Conservation (phyloP, 2,329 filamentous ascomycete species). For the Fusarium longipes region DNA sequence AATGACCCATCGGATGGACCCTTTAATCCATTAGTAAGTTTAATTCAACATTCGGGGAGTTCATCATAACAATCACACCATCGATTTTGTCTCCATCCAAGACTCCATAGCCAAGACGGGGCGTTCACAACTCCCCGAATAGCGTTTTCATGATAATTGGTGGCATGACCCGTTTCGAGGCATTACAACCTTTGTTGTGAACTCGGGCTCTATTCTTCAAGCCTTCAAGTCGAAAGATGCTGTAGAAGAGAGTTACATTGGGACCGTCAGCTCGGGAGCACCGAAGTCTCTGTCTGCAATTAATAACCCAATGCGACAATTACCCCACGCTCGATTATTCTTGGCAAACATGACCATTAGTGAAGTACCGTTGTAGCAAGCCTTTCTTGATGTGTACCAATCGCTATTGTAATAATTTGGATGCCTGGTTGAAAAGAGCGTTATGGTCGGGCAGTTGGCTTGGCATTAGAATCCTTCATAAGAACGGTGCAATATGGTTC, state of each 20-base stretch:
- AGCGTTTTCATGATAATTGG: neutral
- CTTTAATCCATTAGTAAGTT: neutral
- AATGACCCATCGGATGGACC: neutral
- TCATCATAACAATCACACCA: conserved; percentile 17
- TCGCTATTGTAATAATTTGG: conserved; percentile 12
- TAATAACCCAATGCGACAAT: neutral
- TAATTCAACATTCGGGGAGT: conserved; percentile 27
- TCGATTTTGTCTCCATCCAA: conserved; percentile 14
- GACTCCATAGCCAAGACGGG: neutral
- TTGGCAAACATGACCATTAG: neutral
- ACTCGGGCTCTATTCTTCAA: neutral
- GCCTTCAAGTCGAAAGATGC: neutral
- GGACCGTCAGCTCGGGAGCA: conserved; percentile 26
- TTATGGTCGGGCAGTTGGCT: conserved; percentile 9
- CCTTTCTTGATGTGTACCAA: neutral
- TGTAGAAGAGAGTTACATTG: neutral
- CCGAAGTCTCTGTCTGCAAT: conserved; percentile 2
- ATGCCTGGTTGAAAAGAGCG: conserved; percentile 17
- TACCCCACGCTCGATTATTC: conserved; percentile 3
- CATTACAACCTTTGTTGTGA: too few species aligned
- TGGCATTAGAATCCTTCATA: conserved; percentile 5
- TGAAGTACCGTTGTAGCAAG: neutral
- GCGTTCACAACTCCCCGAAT: neutral
- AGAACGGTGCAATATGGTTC: neutral
- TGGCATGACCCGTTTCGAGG: too few species aligned